A percentile compares a stretch with the other conserved stretches of the same genome.
These are phyloP conservation scores for Priceomyces castillae DNA, from an alignment of 805 yeast species.

Conservation along the genomic window DNA sequence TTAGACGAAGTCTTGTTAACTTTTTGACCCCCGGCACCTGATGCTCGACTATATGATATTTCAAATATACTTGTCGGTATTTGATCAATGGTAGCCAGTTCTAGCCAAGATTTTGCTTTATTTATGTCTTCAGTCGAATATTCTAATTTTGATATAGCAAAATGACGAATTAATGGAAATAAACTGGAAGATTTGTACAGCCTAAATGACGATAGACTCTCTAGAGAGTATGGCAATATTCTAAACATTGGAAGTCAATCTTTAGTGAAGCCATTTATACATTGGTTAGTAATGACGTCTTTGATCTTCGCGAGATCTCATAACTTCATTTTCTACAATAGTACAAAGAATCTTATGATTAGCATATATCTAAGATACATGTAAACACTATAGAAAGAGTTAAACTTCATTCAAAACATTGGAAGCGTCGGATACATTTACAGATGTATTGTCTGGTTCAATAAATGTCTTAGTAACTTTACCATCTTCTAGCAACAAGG, in stretches of 20 bases:
- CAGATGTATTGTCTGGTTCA: constrained; percentile 79
- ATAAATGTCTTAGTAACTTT: constrained; percentile 61
- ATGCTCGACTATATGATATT: constrained; percentile 52
- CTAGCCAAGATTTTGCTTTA: constrained; percentile 45
- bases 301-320: neutral
- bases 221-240: neutral
- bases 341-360: neutral
- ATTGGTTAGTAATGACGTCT: too few relatives aligned
- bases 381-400: neutral
- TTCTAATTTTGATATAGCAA: neutral
- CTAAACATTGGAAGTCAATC: neutral
- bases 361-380: neutral
- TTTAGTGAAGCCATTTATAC: too few relatives aligned
- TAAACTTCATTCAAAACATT: constrained; percentile 37
- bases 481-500: constrained; percentile 73
- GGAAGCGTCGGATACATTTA: constrained; percentile 51
- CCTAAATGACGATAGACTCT: neutral
- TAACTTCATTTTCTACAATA: neutral
- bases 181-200: neutral
- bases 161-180: neutral
- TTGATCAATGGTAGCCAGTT: constrained; percentile 18
- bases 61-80: constrained; percentile 49
- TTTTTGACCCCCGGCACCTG: constrained; percentile 89
- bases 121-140: constrained; percentile 19
- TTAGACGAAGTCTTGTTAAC: constrained; percentile 73